Evolutionary conservation across 1,139 yeast species (phyloP), one percentile per base, ranked within the genome.

Genomic region (Pichia sp.): DNA sequence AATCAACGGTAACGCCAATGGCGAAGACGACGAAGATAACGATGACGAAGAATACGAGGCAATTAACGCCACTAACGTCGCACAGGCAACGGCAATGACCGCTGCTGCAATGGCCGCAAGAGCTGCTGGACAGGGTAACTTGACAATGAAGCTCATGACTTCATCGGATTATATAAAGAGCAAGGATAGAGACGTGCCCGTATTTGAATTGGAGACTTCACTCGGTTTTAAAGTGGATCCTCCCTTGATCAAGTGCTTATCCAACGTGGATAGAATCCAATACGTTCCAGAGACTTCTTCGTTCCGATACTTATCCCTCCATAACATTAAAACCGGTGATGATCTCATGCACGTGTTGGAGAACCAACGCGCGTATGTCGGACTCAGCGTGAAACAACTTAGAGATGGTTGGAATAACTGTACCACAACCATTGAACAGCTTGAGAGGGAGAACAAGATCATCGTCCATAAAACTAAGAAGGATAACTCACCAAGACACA

Each of bases 401-500:
- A 81, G 79, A 52, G 99, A 93, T 55, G 98, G 98, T 16, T 93
- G 99, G 99, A 73, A 83, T 34, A 94, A 88, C n/a, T 88, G 96
- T 56, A 59, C 81, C 32, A 76, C 74, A 6, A 83, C 93, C 0
- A 76, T 91, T 21, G 77, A 77, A 33, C 78, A 80, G 49, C 64
- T 91, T 30, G 97, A 91, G 54, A 68, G 70, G 37, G 79, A 81
- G 38, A 74, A 81, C 42, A 80, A 83, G 49, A 77, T 88, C 28
- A 67, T 91, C 30, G 96, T 91, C 4, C 65, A 86, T 48, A 71
- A 96, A 39, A 86, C 94, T 30, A 87, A 88, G 53, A 91, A 93
- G 66, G 98, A 91, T 51, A 86, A 84, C 54, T 69, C 87, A 2
- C 96, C 98, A 11, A 66, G 95, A 45, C 73, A 81, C 41, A 85